Percentiles rank a stretch among this genome's conserved stretches.
phyloP scores from a whole-genome alignment of 2,329 filamentous ascomycete species.

The Pseudocercospora macadamiae region DNA sequence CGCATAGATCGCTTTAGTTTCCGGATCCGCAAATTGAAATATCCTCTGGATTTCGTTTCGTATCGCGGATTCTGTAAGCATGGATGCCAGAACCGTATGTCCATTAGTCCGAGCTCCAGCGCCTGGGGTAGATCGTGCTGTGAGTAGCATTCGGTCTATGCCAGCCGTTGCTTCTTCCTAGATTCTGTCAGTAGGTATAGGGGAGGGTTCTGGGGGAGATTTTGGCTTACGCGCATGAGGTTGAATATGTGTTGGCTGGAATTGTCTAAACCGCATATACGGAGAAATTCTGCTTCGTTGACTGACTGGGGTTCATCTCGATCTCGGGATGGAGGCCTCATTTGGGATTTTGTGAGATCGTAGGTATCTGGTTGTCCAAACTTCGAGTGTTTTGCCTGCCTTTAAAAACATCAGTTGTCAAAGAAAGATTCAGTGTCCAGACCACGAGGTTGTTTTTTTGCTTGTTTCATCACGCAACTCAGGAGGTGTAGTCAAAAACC shows the following conservation, averaged over 20 bases:
- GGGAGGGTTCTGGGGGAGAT: no score
- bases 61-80: constrained; percentile 9
- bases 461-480: no score
- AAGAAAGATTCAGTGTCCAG: no score
- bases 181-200: no score
- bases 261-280: not conserved
- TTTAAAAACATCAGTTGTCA: no score
- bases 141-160: not conserved
- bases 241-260: not conserved
- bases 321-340: not conserved
- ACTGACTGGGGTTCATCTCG: not conserved
- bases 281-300: not conserved
- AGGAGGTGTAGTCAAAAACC: no score
- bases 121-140: not conserved
- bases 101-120: not conserved
- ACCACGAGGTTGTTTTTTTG: no score
- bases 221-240: no score
- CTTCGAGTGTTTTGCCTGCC: no score
- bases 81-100: not conserved
- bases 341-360: not conserved
- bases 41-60: constrained; percentile 1
- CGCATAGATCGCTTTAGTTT: constrained; percentile 7
- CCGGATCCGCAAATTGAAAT: not conserved
- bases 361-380: no score
- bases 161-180: not conserved